Evolutionary conservation across 1,139 yeast species (phyloP), one percentile per base, ranked within the genome.

Genomic region (Saccharomyces pastorianus): DNA sequence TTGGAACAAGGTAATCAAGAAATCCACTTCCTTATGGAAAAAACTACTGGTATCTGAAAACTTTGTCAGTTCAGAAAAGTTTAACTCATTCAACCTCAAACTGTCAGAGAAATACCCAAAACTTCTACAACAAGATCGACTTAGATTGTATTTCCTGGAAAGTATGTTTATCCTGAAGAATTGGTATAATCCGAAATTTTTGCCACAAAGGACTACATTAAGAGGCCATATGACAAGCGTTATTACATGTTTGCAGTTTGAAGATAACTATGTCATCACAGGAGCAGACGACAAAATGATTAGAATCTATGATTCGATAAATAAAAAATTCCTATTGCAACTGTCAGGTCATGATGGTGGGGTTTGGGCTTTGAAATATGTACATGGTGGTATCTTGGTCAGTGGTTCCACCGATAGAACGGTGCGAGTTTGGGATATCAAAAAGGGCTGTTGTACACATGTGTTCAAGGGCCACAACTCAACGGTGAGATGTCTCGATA

Each of bases 311-410:
- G 85, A 87, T 61, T 83, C 96, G 2, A 74, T 77, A 41, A 83
- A 88, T 0, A 97, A 97, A 4, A 74, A 75, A 49, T 74, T 85
- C 49, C 64, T 85, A n/a, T 76, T 82, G 51, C 85, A 87, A 2
- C 75, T 93, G 52, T 77, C 79, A 53, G 98, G 97, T 11, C 99
- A 93, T 66, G 96, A 88, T 56, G 98, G 98, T 50, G 99, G 99
- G 28, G 99, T 95, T 8, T 93, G 99, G 99, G 98, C 99, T 1
- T 76, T 93, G 67, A 90, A 93, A 69, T 91, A 90, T 67, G 81
- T 63, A 48, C 62, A 60, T 32, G 64, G 65, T 50, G 70, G 70
- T 7, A 85, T 88, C 1, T 73, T 91, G 47, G 95, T 90, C 0
- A 85, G 95, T 59, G 98, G 97, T 0, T 85, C 96, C 1, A 90